Conservation (phyloP, 345 rosid species). For the Boechera divaricarpa region DNA sequence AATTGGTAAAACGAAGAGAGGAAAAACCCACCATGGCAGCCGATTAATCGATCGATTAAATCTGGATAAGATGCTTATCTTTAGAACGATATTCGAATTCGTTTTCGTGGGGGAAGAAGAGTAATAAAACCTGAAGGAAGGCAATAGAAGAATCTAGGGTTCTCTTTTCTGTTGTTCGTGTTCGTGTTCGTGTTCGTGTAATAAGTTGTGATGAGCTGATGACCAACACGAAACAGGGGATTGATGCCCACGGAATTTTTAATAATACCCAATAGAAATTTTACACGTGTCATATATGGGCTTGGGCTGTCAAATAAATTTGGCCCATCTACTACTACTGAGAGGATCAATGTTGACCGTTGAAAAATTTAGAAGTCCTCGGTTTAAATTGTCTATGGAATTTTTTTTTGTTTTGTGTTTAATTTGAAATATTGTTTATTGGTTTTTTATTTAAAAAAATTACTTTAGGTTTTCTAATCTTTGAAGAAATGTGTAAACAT, state of each 20-base stretch:
- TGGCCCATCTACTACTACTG: constrained; percentile 6
- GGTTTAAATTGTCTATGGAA: not conserved
- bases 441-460: not conserved
- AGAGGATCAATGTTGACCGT: constrained; percentile 2
- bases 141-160: constrained; percentile 40
- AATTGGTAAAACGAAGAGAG: not conserved
- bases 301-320: not conserved
- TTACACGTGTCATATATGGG: not conserved
- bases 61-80: not conserved
- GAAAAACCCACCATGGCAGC: constrained; percentile 37
- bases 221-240: constrained; percentile 31
- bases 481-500: not conserved
- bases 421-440: not conserved
- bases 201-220: not conserved
- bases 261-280: not conserved
- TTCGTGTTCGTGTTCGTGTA: constrained; percentile 33
- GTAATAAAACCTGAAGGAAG: constrained; percentile 12
- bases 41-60: constrained; percentile 8
- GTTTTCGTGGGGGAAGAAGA: not conserved
- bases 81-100: constrained; percentile 1
- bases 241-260: constrained; percentile 31
- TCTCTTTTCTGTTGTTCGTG: constrained; percentile 16
- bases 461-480: not conserved
- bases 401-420: not conserved
- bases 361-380: not conserved